phyloP scores from a whole-genome alignment of 2,329 filamentous ascomycete genomes.

The Leptographium lundbergii region DNA sequence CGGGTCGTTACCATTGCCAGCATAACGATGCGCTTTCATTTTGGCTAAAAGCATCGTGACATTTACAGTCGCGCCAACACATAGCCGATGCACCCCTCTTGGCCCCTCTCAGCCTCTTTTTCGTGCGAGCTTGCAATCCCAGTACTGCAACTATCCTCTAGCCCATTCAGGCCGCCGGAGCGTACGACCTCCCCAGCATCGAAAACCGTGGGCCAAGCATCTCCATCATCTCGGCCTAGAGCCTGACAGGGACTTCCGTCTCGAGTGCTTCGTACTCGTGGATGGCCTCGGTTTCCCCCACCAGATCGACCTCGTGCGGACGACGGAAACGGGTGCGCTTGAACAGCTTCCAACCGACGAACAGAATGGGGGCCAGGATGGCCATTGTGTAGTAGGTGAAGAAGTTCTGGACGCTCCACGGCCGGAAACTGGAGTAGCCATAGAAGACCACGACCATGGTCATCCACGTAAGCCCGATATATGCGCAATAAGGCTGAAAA shows the following conservation, averaged over 20 bases:
- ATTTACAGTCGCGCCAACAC: too few species aligned
- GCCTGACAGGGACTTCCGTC: conserved; percentile 7
- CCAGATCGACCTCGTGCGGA: conserved; percentile 13
- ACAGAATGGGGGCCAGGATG: conserved; percentile 39
- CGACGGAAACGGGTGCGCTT: conserved; percentile 36
- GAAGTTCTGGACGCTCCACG: conserved; percentile 34
- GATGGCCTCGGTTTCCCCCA: conserved; percentile 14
- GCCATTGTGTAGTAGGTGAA: conserved; percentile 46
- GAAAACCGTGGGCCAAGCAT: background rate
- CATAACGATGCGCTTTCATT: too few species aligned
- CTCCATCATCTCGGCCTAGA: conserved; percentile 9
- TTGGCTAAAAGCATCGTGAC: too few species aligned
- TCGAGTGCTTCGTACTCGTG: conserved; percentile 25
- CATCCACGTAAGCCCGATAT: conserved; percentile 16
- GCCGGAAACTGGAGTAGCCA: conserved; percentile 39
- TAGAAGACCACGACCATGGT: conserved; percentile 23
- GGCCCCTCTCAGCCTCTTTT: too few species aligned
- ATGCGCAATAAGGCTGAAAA: conserved; percentile 27
- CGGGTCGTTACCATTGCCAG: too few species aligned
- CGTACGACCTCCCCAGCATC: background rate
- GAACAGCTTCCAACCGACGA: conserved; percentile 49
- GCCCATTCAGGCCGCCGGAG: background rate
- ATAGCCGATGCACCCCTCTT: too few species aligned
- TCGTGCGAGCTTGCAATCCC: too few species aligned
- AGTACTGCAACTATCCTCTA: background rate